phyloP scores from a whole-genome alignment of 371 early-diverging fungal genomes.

The Actinomucor elegans region DNA sequence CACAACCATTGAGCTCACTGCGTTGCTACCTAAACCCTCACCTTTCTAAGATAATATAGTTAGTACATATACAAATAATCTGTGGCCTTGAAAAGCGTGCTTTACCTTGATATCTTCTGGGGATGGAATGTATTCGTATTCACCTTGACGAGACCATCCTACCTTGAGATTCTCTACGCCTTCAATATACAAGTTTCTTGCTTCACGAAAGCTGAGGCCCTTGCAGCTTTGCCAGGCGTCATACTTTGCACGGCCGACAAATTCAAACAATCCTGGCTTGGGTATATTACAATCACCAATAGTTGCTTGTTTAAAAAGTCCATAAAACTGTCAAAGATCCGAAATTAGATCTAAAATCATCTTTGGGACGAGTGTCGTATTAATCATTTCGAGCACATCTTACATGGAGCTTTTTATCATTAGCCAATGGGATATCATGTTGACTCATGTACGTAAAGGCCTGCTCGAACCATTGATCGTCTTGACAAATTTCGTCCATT shows the following conservation, averaged over 20 bases:
- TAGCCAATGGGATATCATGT: constrained; percentile 28
- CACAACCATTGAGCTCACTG: constrained; percentile 34
- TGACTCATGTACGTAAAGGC: constrained; percentile 41
- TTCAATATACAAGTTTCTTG: constrained; percentile 35
- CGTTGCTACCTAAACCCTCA: constrained; percentile 4
- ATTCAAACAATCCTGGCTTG: constrained; percentile 45
- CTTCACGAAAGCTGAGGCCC: constrained; percentile 28
- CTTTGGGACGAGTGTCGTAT: too few species aligned
- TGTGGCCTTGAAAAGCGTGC: not conserved
- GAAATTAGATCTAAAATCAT: too few species aligned
- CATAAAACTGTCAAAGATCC: constrained; percentile 47
- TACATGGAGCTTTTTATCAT: constrained; percentile 47
- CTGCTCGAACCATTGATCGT: constrained; percentile 42
- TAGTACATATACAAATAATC: not conserved
- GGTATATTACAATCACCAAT: constrained; percentile 38
- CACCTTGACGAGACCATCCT: constrained; percentile 46
- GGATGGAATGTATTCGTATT: constrained; percentile 27
- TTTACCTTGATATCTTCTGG: constrained; percentile 16
- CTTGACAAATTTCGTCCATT: constrained; percentile 25
- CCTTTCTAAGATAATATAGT: not conserved
- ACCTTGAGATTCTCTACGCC: constrained; percentile 34
- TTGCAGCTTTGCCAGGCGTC: constrained; percentile 45
- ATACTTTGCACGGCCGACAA: constrained; percentile 52
- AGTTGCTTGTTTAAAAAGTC: constrained; percentile 49
- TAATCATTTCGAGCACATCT: too few species aligned